Evolutionary conservation across 1,284 basidiomycete species (phyloP).

Genomic region (Anthracocystis walkeri): DNA sequence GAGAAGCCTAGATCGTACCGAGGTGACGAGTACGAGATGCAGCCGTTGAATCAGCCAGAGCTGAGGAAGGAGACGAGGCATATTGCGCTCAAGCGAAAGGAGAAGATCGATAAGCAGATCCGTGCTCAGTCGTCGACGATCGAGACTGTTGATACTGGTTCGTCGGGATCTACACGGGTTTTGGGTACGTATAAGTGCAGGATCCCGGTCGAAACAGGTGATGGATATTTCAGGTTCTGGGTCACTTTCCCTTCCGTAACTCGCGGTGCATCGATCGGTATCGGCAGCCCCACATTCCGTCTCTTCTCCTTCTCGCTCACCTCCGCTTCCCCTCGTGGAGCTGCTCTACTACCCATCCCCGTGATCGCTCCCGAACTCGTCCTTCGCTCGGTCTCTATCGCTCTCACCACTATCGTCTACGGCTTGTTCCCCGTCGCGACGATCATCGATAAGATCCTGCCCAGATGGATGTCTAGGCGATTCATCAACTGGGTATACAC

Average conservation of each 20-base stretch:
- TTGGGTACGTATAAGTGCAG: constrained; percentile 52
- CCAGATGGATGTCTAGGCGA: constrained; percentile 38
- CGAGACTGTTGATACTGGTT: constrained; percentile 22
- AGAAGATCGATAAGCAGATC: constrained; percentile 53
- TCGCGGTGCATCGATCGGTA: constrained; percentile 13
- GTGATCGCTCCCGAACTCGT: constrained; percentile 57
- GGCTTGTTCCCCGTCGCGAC: constrained; percentile 59
- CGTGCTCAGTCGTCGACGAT: constrained; percentile 26
- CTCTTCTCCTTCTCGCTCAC: constrained; percentile 57
- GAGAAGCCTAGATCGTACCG: constrained; percentile 18
- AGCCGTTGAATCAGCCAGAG: constrained; percentile 17
- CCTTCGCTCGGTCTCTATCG: constrained; percentile 47
- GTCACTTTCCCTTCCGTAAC: constrained; percentile 39
- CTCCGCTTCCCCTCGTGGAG: constrained; percentile 57
- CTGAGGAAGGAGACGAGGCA: constrained; percentile 25
- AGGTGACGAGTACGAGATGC: constrained; percentile 46
- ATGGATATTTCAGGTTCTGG: constrained; percentile 60
- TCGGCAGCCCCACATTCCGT: constrained; percentile 54
- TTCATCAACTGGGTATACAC: constrained; percentile 54
- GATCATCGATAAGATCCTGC: constrained; percentile 57
- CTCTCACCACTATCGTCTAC: constrained; percentile 48
- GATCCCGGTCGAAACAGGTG: constrained; percentile 52
- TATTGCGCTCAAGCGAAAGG: constrained; percentile 34
- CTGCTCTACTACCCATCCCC: constrained; percentile 52
- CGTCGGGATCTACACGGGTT: constrained; percentile 25